A percentile compares a stretch with the other conserved stretches of the same genome.
phyloP scores from a whole-genome alignment of 129 eudicot genomes.

The Escallonia rubra region DNA sequence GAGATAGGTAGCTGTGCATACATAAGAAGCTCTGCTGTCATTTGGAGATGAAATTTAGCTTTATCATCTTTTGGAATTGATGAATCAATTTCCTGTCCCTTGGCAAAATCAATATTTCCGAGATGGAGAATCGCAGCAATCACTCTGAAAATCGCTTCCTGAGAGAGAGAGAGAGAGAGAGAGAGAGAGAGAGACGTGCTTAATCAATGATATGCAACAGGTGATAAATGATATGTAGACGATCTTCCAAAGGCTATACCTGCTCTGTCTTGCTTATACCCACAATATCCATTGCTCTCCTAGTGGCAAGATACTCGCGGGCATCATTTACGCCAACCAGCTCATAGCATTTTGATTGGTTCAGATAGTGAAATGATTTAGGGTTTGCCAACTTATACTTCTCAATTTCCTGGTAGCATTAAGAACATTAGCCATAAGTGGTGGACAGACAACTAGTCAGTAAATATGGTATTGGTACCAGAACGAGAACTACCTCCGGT shows the following conservation, averaged over 20 bases:
- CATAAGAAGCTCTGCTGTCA: constrained; percentile 87
- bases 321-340: constrained; percentile 86
- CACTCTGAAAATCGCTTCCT: constrained; percentile 99
- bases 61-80: constrained; percentile 77
- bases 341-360: constrained; percentile 94
- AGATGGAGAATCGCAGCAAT: constrained; percentile 96
- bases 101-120: constrained; percentile 85
- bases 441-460: neutral
- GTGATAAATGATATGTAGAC: neutral
- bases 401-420: constrained; percentile 65
- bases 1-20: constrained; percentile 31
- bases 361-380: constrained; percentile 87
- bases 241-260: constrained; percentile 29
- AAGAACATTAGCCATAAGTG: constrained; percentile 15
- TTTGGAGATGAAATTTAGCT: constrained; percentile 89
- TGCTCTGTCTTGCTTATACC: constrained; percentile 91
- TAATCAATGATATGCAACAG: neutral
- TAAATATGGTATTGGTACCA: neutral
- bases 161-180: constrained; percentile 9
- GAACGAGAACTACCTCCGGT: constrained; percentile 53
- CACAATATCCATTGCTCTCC: constrained; percentile 98
- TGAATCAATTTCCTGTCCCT: constrained; percentile 93
- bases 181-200: neutral
- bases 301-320: constrained; percentile 85
- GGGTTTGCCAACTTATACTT: constrained; percentile 85